These are phyloP conservation scores for Hypholoma fasciculare DNA, from an alignment of 768 basidiomycete genomes.

Conservation along the genomic window DNA sequence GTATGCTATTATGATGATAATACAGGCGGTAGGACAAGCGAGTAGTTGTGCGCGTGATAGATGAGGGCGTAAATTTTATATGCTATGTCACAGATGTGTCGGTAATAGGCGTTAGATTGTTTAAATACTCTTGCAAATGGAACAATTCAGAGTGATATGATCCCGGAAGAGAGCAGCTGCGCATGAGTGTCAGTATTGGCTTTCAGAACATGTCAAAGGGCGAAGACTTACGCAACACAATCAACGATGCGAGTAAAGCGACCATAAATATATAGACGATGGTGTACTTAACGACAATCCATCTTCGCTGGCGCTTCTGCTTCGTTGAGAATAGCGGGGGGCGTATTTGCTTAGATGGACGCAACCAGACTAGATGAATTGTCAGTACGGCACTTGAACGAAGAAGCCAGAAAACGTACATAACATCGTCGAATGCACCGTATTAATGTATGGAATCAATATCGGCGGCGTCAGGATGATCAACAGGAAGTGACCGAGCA, in stretches of 20 bases:
- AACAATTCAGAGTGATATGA: constrained; percentile 75
- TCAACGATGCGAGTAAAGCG: constrained; percentile 75
- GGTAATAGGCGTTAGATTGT: constrained; percentile 36
- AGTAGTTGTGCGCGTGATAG: constrained; percentile 14
- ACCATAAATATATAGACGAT: constrained; percentile 79
- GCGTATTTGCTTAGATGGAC: constrained; percentile 92
- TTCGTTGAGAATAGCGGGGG: constrained; percentile 92
- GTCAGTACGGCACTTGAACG: neutral
- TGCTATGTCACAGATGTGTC: constrained; percentile 19
- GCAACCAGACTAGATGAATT: constrained; percentile 77
- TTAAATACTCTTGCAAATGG: constrained; percentile 86
- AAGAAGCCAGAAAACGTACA: constrained; percentile 51
- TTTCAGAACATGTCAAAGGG: neutral
- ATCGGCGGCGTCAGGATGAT: constrained; percentile 85
- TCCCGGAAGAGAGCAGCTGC: constrained; percentile 82
- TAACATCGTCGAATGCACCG: constrained; percentile 89
- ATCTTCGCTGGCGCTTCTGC: constrained; percentile 88
- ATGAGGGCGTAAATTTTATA: constrained; percentile 18
- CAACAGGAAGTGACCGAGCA: constrained; percentile 81
- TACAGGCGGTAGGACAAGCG: constrained; percentile 16
- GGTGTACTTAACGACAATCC: constrained; percentile 91
- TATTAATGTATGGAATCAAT: constrained; percentile 85
- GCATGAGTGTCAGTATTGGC: constrained; percentile 9
- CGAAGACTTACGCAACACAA: constrained; percentile 71
- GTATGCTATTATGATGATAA: constrained; percentile 22